phyloP scores from a whole-genome alignment of 116 monocot genomes.

The Dioscorea cayenensis region DNA sequence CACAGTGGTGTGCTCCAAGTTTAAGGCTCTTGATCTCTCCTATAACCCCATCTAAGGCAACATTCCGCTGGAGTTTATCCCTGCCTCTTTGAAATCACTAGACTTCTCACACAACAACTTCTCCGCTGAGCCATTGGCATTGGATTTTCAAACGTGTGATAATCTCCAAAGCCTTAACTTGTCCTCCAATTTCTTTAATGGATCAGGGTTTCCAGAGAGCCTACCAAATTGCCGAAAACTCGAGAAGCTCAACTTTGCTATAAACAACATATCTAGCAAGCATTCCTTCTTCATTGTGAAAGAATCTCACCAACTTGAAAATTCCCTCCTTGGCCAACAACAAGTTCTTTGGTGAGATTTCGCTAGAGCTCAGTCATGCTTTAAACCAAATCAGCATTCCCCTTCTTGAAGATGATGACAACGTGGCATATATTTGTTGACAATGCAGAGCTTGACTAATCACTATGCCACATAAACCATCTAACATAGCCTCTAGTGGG shows the following conservation, averaged over 20 bases:
- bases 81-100: conserved; percentile 27
- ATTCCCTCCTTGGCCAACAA: conserved; percentile 40
- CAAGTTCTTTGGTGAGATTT: conserved; percentile 50
- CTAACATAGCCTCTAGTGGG: too few relatives aligned
- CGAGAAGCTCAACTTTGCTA: conserved; percentile 43
- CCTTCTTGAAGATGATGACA: too few relatives aligned
- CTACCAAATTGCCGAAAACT: conserved; percentile 46
- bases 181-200: conserved; percentile 43
- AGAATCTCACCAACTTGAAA: conserved; percentile 27
- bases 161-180: conserved; percentile 42
- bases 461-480: too few relatives aligned
- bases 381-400: too few relatives aligned
- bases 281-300: conserved; percentile 39
- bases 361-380: conserved; percentile 26
- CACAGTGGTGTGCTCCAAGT: conserved; percentile 31
- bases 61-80: conserved; percentile 36
- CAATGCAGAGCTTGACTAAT: too few relatives aligned
- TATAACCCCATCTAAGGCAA: conserved; percentile 40
- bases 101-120: conserved; percentile 65
- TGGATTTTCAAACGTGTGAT: conserved; percentile 47
- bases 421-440: too few relatives aligned
- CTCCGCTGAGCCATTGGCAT: conserved; percentile 52
- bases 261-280: conserved; percentile 32
- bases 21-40: conserved; percentile 55
- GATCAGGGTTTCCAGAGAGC: conserved; percentile 32